Percentiles rank a stretch among this genome's conserved stretches.
These are phyloP conservation scores for Barnettozyma populi DNA, from an alignment of 805 yeast genomes.

Conservation along the genomic window DNA sequence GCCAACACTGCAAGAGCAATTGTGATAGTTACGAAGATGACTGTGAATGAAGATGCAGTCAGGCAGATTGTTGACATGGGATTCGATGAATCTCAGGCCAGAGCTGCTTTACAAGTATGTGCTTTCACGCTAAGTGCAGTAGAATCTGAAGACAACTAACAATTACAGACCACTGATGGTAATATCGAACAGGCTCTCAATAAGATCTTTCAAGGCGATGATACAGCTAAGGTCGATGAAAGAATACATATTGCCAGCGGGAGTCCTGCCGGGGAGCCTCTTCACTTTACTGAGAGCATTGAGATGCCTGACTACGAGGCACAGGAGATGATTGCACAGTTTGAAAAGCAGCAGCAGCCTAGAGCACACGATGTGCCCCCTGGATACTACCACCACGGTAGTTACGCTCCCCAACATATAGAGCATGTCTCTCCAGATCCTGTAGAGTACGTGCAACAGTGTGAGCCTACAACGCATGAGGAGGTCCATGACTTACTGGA, in stretches of 20 bases:
- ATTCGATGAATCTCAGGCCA: conserved; percentile 31
- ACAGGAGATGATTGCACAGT: not conserved
- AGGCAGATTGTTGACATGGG: conserved; percentile 32
- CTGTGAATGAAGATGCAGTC: conserved; percentile 6
- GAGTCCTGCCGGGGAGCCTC: conserved; percentile 16
- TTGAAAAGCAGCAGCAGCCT: not conserved
- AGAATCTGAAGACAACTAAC: not conserved
- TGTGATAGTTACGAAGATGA: conserved; percentile 1
- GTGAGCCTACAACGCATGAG: not conserved
- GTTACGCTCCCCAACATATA: not conserved
- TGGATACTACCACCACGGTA: conserved; percentile 1
- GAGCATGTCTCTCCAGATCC: not conserved
- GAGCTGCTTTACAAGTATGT: conserved; percentile 31
- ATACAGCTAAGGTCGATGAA: not conserved
- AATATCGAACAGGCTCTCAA: not conserved
- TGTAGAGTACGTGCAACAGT: not conserved
- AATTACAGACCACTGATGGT: not conserved
- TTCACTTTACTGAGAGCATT: not conserved
- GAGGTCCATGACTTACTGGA: not conserved
- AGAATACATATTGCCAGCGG: not conserved
- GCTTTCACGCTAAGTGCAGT: too few species aligned
- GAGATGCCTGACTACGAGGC: not conserved
- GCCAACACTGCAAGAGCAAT: not conserved
- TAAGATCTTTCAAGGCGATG: not conserved
- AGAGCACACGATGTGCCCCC: not conserved